Evolutionary conservation across 139 green algal species (phyloP).

Genomic region (Auxenochlorella pyrenoidosa): DNA sequence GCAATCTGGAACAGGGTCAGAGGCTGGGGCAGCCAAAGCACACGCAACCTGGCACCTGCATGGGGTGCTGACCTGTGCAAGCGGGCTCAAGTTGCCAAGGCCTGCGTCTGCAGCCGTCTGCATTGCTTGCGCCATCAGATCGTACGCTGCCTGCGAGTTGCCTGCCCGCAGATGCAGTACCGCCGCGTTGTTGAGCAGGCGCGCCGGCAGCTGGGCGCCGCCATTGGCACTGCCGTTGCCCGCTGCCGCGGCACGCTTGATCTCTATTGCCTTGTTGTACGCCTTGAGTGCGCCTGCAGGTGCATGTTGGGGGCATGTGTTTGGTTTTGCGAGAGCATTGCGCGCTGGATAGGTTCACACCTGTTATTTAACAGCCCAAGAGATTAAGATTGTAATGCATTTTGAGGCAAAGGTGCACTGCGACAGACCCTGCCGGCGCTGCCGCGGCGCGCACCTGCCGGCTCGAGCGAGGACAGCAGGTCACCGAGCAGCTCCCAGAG

Average conservation of each 20-base stretch:
- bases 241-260: conserved; percentile 37
- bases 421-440: too few relatives aligned
- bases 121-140: conserved; percentile 62
- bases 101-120: conserved; percentile 14
- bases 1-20: too few relatives aligned
- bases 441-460: conserved; percentile 70
- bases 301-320: neutral
- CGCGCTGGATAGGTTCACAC: too few relatives aligned
- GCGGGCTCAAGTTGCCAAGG: neutral
- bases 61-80: conserved; percentile 22
- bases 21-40: too few relatives aligned
- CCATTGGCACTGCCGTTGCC: neutral
- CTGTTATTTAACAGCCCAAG: too few relatives aligned
- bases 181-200: conserved; percentile 90
- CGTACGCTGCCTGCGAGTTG: conserved; percentile 33
- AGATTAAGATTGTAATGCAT: too few relatives aligned
- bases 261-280: conserved; percentile 66
- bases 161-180: conserved; percentile 73
- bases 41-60: too few relatives aligned
- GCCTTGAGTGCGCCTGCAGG: conserved; percentile 58
- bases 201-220: conserved; percentile 42
- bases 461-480: conserved; percentile 71
- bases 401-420: too few relatives aligned
- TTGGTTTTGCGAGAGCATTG: neutral
- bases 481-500: conserved; percentile 90